Base-by-base conservation (phyloP, 441 rosid species). In the Lepidium campestre region DNA sequence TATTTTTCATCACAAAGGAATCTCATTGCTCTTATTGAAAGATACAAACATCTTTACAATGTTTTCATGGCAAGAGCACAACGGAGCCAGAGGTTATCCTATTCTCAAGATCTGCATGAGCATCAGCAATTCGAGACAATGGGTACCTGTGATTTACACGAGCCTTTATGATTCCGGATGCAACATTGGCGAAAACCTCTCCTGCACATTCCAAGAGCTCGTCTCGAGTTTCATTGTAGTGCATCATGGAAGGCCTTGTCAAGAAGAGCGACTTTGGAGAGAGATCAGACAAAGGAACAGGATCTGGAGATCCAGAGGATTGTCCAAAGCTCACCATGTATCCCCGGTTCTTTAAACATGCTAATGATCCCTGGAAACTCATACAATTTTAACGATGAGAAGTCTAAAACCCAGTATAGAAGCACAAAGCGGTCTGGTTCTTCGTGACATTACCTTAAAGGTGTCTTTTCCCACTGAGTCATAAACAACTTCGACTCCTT, bases 401-500 rank as follows among this genome's bases (percentile, higher is more conserved):
- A 39, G 29, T 40, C 14, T 1, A 32, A 37, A 56, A 61, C n/a
- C 29, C 13, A 6, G 10, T 17, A 35, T 7, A 35, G 17, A 34
- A 27, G 45, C 31, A 59, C 23, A 61, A 18, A 36, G 18, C 20
- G 6, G 25, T 20, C 2, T 1, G 19, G 32, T 17, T 40, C 54
- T 37, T 57, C 10, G 5, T 41, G 31, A 35, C 49, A 56, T 76
- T 83, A 84, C 97, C 93, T 84, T 79, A 77, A 85, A 82, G 19
- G 94, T 88, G 77, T 93, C 96, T 79, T 85, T 93, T 62, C 98
- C 97, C 12, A 90, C 97, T 6, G 97, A 86, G 78, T 93, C 98
- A 45, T 93, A 93, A 19, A 87, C 96, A 61, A 85, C 98, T 57
- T 93, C 66, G 20, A 93, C 97, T 40, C 98, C 96, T 49, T 79